These are phyloP conservation scores for Protea cynaroides DNA, from an alignment of 164 flowering plant species.

Conservation along the genomic window DNA sequence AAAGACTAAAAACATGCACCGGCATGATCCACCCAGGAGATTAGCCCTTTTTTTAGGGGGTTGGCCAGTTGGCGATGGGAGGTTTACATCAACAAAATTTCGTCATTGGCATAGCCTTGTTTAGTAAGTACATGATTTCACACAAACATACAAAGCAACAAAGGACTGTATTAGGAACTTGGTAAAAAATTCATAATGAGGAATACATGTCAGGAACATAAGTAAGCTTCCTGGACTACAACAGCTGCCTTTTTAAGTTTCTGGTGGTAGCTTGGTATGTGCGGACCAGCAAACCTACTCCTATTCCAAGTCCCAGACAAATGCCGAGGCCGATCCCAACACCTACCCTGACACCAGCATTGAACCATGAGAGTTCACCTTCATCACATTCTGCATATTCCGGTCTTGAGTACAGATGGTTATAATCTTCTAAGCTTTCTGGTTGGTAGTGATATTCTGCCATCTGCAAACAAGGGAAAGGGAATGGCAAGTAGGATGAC, in stretches of 20 bases:
- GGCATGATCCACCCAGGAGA: no score
- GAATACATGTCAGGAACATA: no score
- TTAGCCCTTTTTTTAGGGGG: no score
- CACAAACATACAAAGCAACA: no score
- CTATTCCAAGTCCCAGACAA: conserved; percentile 76
- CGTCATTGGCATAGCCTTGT: no score
- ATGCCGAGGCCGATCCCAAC: conserved; percentile 87
- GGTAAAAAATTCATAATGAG: no score
- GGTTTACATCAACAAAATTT: no score
- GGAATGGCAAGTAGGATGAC: neutral
- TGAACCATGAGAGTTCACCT: conserved; percentile 87
- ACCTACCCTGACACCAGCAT: conserved; percentile 85
- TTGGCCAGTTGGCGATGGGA: no score
- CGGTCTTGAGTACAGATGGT: conserved; percentile 40
- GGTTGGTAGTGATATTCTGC: conserved; percentile 36
- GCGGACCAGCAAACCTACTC: conserved; percentile 77
- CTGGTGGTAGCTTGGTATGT: conserved; percentile 69
- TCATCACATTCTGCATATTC: conserved; percentile 70
- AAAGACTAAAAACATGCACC: no score
- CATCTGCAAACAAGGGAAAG: conserved; percentile 22
- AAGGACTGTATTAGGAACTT: no score
- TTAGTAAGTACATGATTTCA: no score
- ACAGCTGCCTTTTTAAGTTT: conserved; percentile 53
- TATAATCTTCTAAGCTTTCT: conserved; percentile 49
- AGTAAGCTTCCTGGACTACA: conserved; percentile 15